A percentile compares a stretch with the other conserved stretches of the same genome.
These are phyloP conservation scores for Lipomyces chichibuensis DNA, from an alignment of 805 yeast species.

Conservation along the genomic window DNA sequence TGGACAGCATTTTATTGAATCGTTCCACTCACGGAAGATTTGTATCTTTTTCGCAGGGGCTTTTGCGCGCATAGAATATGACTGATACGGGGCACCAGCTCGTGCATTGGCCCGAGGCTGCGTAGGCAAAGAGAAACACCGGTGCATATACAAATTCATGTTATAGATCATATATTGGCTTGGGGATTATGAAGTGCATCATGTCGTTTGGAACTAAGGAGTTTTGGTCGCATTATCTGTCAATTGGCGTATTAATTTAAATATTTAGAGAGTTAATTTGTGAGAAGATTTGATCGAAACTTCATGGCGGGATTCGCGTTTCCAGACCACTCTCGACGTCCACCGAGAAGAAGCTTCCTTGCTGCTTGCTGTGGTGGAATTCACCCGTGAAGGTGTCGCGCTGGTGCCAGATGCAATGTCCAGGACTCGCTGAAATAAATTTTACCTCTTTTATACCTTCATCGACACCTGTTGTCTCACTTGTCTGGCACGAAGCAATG, in stretches of 20 bases:
- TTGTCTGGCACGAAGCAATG: no score
- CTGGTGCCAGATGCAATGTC: no score
- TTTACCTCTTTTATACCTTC: no score
- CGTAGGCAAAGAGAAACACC: not conserved
- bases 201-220: not conserved
- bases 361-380: no score
- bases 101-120: not conserved
- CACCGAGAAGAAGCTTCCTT: no score
- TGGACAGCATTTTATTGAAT: slow-evolving; percentile 46
- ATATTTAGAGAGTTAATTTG: not conserved
- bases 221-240: not conserved
- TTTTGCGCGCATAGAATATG: no score
- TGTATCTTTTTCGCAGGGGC: not conserved
- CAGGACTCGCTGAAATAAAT: no score
- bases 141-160: not conserved
- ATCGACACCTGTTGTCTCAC: no score
- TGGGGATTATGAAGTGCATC: not conserved
- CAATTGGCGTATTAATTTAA: not conserved
- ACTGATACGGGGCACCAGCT: not conserved
- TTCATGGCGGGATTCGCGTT: no score
- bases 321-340: no score
- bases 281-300: no score
- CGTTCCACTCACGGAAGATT: not conserved
- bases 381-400: no score
- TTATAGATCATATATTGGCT: not conserved